Conservation (phyloP, 257 asterid species). For the Jacaranda copaia region DNA sequence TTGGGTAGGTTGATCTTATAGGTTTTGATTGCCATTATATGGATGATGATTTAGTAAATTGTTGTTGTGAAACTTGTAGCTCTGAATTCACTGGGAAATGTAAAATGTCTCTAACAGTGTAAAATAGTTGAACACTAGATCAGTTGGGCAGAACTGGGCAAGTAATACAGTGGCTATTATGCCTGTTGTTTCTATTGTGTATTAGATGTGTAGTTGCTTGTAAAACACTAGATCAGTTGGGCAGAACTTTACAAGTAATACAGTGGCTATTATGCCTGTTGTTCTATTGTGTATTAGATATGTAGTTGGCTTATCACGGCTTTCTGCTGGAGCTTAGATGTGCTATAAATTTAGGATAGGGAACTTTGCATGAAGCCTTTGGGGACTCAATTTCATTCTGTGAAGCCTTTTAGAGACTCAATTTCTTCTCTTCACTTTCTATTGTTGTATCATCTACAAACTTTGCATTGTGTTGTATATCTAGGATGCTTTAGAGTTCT, state of each 20-base stretch:
- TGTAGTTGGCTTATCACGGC: conserved; percentile 20
- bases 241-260: not conserved
- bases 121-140: conserved; percentile 15
- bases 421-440: conserved; percentile 23
- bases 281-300: conserved; percentile 17
- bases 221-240: conserved; percentile 19
- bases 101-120: conserved; percentile 10
- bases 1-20: conserved; percentile 17
- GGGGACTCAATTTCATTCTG: conserved; percentile 13
- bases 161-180: conserved; percentile 17
- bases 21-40: conserved; percentile 19
- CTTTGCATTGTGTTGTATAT: conserved; percentile 28
- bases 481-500: conserved; percentile 97
- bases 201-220: conserved; percentile 23
- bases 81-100: conserved; percentile 24
- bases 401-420: not conserved
- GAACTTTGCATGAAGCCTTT: conserved; percentile 9
- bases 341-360: conserved; percentile 2
- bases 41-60: conserved; percentile 14
- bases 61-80: conserved; percentile 2
- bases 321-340: conserved; percentile 7
- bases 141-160: conserved; percentile 5
- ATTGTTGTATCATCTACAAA: conserved; percentile 14
- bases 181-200: conserved; percentile 17
- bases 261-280: conserved; percentile 15